These are phyloP conservation scores for Daldinia grandis DNA, from an alignment of 495 filamentous ascomycete genomes.

Conservation along the genomic window DNA sequence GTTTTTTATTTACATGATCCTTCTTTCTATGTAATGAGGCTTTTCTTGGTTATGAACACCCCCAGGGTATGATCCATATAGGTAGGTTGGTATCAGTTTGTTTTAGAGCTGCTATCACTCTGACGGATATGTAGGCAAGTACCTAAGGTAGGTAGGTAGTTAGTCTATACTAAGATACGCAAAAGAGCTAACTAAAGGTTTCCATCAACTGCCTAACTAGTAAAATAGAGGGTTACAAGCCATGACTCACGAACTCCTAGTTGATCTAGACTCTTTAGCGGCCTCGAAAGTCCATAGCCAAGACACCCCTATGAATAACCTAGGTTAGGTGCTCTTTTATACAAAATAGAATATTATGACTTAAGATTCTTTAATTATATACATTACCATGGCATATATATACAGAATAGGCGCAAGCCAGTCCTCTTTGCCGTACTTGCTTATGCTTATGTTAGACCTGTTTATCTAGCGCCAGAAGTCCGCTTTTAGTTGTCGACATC, in stretches of 20 bases:
- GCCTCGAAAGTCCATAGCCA: background rate
- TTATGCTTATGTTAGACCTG: background rate
- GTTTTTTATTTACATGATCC: background rate
- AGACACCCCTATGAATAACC: background rate
- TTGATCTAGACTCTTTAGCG: background rate
- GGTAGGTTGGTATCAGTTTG: no score
- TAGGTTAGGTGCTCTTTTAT: background rate
- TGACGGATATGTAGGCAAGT: no score
- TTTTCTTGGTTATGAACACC: background rate
- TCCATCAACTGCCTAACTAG: no score
- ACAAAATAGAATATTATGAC: background rate
- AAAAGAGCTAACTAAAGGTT: no score
- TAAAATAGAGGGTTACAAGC: no score
- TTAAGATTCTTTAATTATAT: background rate
- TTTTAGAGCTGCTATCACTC: no score
- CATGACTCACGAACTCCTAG: background rate
- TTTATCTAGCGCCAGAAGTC: background rate
- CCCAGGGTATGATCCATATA: background rate
- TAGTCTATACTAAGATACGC: no score
- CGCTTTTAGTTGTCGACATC: background rate
- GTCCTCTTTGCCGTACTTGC: background rate
- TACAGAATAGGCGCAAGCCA: background rate
- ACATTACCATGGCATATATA: background rate
- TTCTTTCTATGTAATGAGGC: background rate
- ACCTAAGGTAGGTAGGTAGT: no score